Evolutionary conservation across 2,329 filamentous ascomycete species (phyloP).

Genomic region (Neurospora sp.): DNA sequence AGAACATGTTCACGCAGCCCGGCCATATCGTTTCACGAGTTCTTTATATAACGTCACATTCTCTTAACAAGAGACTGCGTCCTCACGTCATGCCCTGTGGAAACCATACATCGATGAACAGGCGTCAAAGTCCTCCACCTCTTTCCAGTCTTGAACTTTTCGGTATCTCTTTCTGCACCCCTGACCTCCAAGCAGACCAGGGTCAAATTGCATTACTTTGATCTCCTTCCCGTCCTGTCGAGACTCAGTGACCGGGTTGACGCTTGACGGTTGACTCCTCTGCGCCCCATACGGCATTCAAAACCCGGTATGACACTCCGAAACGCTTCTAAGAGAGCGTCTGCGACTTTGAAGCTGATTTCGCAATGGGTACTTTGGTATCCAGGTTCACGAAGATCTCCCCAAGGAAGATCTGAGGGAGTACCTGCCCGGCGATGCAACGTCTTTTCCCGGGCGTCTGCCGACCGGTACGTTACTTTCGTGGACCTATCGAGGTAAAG

Average conservation of each 20-base stretch:
- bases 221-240: background rate
- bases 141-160: background rate
- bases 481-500: slow-evolving; percentile 69
- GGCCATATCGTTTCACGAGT: background rate
- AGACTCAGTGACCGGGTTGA: background rate
- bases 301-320: no score
- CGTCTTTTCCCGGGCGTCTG: slow-evolving; percentile 71
- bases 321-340: no score
- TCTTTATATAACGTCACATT: background rate
- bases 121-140: background rate
- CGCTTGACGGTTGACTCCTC: background rate
- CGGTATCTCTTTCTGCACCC: background rate
- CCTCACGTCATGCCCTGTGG: no score
- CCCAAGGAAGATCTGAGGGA: no score
- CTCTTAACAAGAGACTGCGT: background rate
- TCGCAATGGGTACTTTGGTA: no score
- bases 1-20: background rate
- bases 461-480: slow-evolving; percentile 67
- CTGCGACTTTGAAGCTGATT: no score
- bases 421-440: slow-evolving; percentile 37
- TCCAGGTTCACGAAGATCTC: no score
- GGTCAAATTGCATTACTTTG: background rate
- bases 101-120: no score
- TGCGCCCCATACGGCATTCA: no score
- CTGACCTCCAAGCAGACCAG: background rate